Conservation (phyloP, 2,329 filamentous ascomycete species). For the Pseudogymnoascus sp. region DNA sequence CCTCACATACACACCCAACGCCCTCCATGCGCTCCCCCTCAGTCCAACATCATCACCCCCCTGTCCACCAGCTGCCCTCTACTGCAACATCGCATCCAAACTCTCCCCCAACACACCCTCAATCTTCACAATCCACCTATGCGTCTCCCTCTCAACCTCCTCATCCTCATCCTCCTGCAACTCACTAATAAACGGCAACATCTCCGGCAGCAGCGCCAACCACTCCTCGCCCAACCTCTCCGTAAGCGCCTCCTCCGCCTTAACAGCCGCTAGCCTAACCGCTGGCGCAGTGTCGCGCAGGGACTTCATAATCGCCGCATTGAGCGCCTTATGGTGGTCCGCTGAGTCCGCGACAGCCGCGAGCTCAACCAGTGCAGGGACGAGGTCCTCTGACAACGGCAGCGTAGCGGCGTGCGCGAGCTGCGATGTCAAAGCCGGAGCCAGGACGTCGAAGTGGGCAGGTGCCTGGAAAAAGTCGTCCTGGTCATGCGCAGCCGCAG, state of each 20-base stretch:
- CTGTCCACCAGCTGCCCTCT: slow-evolving; percentile 26
- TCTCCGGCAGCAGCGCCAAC: slow-evolving; percentile 84
- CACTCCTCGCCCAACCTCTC: slow-evolving; percentile 84
- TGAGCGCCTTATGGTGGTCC: slow-evolving; percentile 86
- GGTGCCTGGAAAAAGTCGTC: slow-evolving; percentile 95
- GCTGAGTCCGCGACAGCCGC: slow-evolving; percentile 74
- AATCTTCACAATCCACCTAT: slow-evolving; percentile 84
- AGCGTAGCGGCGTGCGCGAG: slow-evolving; percentile 43
- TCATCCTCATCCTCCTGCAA: slow-evolving; percentile 95
- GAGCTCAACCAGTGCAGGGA: slow-evolving; percentile 72
- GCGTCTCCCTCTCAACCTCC: slow-evolving; percentile 79
- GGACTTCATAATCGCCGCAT: slow-evolving; percentile 67
- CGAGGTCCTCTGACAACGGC: slow-evolving; percentile 45
- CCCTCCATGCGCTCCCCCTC: slow-evolving; percentile 6
- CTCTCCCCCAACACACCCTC: slow-evolving; percentile 85
- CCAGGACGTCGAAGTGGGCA: slow-evolving; percentile 70
- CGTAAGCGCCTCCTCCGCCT: slow-evolving; percentile 72
- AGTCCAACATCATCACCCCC: not conserved
- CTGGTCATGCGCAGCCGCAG: slow-evolving; percentile 80
- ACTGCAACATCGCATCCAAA: slow-evolving; percentile 86
- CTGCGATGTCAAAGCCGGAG: slow-evolving; percentile 61
- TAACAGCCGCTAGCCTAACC: slow-evolving; percentile 74
- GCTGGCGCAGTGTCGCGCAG: slow-evolving; percentile 65
- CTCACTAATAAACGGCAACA: slow-evolving; percentile 93
- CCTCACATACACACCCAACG: slow-evolving; percentile 3